Evolutionary conservation across 306 rosid species (phyloP).

Genomic region (Aeschynomene evenia): DNA sequence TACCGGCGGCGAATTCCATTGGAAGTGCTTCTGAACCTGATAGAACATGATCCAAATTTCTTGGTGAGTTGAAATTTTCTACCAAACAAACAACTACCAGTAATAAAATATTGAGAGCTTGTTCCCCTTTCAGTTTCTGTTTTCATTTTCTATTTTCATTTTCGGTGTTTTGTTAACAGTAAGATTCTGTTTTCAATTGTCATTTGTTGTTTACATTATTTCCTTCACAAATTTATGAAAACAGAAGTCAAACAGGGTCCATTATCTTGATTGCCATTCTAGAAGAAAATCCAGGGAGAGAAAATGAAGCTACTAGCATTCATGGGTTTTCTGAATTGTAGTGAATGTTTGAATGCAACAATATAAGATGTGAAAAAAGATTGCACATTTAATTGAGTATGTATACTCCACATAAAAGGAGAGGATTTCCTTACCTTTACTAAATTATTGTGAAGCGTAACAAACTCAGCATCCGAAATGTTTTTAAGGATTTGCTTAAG

Average conservation of each 20-base stretch:
- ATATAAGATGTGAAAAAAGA: neutral
- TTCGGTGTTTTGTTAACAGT: no score
- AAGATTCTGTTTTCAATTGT: no score
- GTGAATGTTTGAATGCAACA: neutral
- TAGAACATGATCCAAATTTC: constrained; percentile 20
- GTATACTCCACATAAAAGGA: neutral
- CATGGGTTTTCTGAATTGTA: neutral
- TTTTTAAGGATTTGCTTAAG: constrained; percentile 82
- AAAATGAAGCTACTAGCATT: neutral
- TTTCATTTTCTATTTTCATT: no score
- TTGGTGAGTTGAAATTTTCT: constrained; percentile 25
- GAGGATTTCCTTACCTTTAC: constrained; percentile 62
- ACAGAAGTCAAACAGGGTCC: no score
- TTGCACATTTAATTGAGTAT: neutral
- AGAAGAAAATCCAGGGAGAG: neutral
- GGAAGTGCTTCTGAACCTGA: constrained; percentile 93
- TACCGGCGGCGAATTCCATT: constrained; percentile 89
- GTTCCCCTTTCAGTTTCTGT: no score
- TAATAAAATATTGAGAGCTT: no score
- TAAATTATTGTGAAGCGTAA: constrained; percentile 66
- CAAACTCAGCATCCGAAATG: constrained; percentile 65
- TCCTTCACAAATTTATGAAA: no score
- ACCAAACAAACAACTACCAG: no score
- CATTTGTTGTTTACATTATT: no score
- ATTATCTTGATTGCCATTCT: constrained; percentile 2